phyloP scores from a whole-genome alignment of 2,329 filamentous ascomycete species.

The Colletotrichum brevisporum region DNA sequence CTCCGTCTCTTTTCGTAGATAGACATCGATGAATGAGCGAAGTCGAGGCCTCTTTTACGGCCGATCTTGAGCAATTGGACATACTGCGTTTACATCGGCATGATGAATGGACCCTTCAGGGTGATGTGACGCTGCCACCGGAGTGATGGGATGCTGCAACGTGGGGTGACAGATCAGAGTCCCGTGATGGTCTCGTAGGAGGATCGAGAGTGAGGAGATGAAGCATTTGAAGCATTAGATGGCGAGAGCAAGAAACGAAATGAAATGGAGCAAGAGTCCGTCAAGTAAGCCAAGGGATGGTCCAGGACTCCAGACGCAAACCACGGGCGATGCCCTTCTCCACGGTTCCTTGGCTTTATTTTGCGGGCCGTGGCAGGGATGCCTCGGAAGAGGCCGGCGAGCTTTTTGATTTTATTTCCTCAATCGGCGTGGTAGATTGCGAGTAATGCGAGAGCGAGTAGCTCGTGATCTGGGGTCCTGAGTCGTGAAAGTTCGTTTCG shows the following conservation, averaged over 20 bases:
- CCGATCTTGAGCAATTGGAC: constrained; percentile 27
- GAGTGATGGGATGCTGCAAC: too few relatives aligned
- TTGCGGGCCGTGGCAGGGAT: constrained; percentile 14
- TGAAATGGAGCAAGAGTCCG: too few relatives aligned
- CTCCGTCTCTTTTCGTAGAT: not conserved
- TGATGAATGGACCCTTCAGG: too few relatives aligned
- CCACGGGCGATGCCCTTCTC: not conserved
- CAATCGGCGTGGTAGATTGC: not conserved
- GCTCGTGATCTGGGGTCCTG: not conserved
- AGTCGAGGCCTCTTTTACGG: not conserved
- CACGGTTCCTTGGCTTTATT: constrained; percentile 25
- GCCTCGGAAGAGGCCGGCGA: not conserved
- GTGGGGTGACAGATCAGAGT: too few relatives aligned
- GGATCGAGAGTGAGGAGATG: too few relatives aligned
- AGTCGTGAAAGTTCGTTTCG: constrained; percentile 10
- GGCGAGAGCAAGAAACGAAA: too few relatives aligned
- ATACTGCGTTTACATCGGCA: constrained; percentile 9
- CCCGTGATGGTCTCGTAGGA: too few relatives aligned
- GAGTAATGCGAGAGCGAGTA: not conserved
- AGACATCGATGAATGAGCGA: too few relatives aligned
- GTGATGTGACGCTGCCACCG: too few relatives aligned
- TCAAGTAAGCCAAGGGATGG: not conserved
- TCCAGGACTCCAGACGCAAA: not conserved
- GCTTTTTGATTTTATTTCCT: constrained; percentile 3
- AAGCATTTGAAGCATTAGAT: too few relatives aligned